A percentile compares a stretch with the other conserved stretches of the same genome.
phyloP scores from a whole-genome alignment of 495 filamentous ascomycete genomes.

The Penicillium roqueforti region DNA sequence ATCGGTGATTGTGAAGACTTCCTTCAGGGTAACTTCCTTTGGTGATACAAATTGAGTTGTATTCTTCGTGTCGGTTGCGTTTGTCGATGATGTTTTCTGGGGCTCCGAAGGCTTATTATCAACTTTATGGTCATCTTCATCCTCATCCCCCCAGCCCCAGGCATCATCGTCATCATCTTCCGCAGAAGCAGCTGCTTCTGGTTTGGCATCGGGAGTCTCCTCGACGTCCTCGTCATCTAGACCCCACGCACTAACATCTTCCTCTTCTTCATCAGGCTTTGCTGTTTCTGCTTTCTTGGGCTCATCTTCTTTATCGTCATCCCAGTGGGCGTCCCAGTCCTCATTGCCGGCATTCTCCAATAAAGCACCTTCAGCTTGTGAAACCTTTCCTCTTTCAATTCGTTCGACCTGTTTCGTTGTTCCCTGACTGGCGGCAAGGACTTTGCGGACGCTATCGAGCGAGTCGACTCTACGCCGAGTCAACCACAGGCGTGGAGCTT shows the following conservation, averaged over 20 bases:
- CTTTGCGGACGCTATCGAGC: constrained; percentile 65
- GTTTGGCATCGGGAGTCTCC: constrained; percentile 27
- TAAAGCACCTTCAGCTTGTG: constrained; percentile 60
- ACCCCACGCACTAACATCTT: constrained; percentile 64
- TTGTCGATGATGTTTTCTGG: constrained; percentile 10
- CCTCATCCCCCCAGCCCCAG: constrained; percentile 73
- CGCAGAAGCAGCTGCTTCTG: constrained; percentile 12
- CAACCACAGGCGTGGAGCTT: constrained; percentile 78
- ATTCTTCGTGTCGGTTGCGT: constrained; percentile 16
- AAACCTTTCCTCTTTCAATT: constrained; percentile 76
- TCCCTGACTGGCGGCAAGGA: constrained; percentile 60
- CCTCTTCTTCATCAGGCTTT: constrained; percentile 46
- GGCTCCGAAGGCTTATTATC: constrained; percentile 13
- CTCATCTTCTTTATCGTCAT: constrained; percentile 54
- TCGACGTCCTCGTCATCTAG: constrained; percentile 52
- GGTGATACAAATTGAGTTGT: constrained; percentile 20
- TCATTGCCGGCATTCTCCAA: constrained; percentile 51
- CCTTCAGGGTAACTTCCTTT: constrained; percentile 72
- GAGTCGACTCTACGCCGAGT: constrained; percentile 74
- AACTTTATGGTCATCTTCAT: constrained; percentile 31
- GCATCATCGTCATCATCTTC: constrained; percentile 52
- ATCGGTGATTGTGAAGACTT: constrained; percentile 82
- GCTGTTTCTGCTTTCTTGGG: constrained; percentile 16
- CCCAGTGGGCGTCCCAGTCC: constrained; percentile 77
- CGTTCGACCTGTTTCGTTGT: constrained; percentile 67